These are phyloP conservation scores for Leccinum rimulosum DNA, from an alignment of 768 basidiomycete genomes.

Conservation along the genomic window DNA sequence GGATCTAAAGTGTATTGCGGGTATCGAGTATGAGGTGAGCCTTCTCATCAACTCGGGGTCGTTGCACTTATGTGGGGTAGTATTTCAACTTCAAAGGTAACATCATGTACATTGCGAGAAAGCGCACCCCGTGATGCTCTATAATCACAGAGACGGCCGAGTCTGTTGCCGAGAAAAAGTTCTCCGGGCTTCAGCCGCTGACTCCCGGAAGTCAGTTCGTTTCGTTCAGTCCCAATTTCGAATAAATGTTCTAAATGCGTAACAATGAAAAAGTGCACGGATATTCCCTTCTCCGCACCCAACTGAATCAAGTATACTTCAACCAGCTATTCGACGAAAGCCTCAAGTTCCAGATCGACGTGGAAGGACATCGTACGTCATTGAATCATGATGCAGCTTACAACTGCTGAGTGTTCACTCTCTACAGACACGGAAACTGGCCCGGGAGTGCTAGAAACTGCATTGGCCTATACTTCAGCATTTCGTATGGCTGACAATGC, in stretches of 20 bases:
- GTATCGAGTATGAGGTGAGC: conserved; percentile 87
- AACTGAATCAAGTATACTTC: conserved; percentile 88
- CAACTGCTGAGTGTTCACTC: conserved; percentile 3
- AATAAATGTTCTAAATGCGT: conserved; percentile 2
- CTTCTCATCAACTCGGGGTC: not conserved
- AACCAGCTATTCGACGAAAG: conserved; percentile 81
- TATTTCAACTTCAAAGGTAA: conserved; percentile 90
- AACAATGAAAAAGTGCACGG: conserved; percentile 75
- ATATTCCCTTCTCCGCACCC: conserved; percentile 89
- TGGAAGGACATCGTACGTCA: conserved; percentile 83
- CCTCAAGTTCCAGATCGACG: conserved; percentile 65
- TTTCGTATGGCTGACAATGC: conserved; percentile 89
- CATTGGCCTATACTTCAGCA: conserved; percentile 79
- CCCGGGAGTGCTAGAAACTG: conserved; percentile 85
- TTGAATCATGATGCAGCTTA: not conserved
- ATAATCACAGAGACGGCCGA: conserved; percentile 69
- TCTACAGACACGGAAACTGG: conserved; percentile 85
- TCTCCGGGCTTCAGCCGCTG: conserved; percentile 67
- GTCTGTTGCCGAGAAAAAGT: conserved; percentile 74
- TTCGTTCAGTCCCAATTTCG: not conserved
- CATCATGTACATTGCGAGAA: not conserved
- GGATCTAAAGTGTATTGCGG: conserved; percentile 71
- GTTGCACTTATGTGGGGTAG: conserved; percentile 35
- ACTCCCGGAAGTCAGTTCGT: conserved; percentile 84
- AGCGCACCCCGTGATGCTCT: not conserved